Base-by-base conservation (phyloP, 306 rosid genomes). In the Psophocarpus tetragonolobus region DNA sequence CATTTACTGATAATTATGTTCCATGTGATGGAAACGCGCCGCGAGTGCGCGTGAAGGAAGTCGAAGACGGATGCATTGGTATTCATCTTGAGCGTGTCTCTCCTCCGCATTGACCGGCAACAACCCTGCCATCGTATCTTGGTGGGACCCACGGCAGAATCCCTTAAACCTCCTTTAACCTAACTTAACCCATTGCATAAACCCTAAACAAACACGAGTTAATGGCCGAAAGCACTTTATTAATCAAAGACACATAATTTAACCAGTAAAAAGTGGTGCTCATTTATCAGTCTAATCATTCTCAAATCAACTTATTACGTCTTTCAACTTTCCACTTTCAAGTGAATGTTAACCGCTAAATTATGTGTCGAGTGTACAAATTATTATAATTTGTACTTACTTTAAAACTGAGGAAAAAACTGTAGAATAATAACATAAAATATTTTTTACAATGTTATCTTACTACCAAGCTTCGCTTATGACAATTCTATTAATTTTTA, bases 21-120 rank as follows among this genome's bases (percentile, higher is more conserved):
- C 18, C 20, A 29, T 27, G 47, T 4, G 0, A 2, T 20, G 4
- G 6, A 18, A 4, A 17, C 63, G 62, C 63, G 13, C 47, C 2
- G 4, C 8, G 0, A n/a, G 5, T 18, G 63, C 57, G 73, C 11
- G 50, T 73, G 50, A 41, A 3, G 8, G 53, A 6, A 64, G 1
- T 45, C 33, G 21, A 13, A 73, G 50, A 39, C 8, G 23, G 15
- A 12, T 17, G 45, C 73, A 57, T 69, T 57, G 17, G 36, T 76
- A 71, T 42, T 24, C 33, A 23, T 51, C 54, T 36, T 39, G 29
- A 85, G 71, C 62, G 68, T 21, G 44, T 8, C 75, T 58, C 27
- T 13, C 78, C 58, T 68, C 91, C 87, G 86, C 87, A 80, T 86
- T 88, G 87, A 86, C 83, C 88, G 88, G 88, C 81, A 70, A 73